Conservation (phyloP, 2,329 filamentous ascomycete species). For the Sporothrix pseudoabietina region DNA sequence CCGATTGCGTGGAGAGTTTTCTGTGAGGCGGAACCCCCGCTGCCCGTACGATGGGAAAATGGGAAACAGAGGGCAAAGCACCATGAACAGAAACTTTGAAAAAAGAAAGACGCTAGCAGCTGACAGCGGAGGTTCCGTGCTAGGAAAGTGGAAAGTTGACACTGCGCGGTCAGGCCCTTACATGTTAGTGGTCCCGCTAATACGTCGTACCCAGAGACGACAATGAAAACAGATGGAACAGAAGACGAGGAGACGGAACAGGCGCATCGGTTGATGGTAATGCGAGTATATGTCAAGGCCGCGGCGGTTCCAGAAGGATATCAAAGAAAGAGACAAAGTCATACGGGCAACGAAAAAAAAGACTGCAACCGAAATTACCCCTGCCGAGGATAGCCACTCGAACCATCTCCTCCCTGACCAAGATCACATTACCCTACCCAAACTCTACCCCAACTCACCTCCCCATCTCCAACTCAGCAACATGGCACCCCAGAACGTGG, state of each 20-base stretch:
- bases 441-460: neutral
- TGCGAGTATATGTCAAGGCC: neutral
- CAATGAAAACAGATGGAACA: no score
- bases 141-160: neutral
- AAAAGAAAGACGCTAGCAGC: neutral
- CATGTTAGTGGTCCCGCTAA: conserved; percentile 9
- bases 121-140: conserved; percentile 21
- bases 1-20: neutral
- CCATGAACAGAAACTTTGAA: neutral
- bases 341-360: neutral
- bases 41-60: neutral
- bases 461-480: neutral
- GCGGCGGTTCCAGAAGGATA: neutral
- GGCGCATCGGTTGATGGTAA: neutral
- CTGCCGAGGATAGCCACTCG: neutral
- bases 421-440: neutral
- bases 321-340: neutral
- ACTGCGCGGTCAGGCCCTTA: neutral
- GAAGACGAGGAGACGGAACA: neutral
- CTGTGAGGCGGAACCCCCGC: conserved; percentile 16
- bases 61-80: neutral
- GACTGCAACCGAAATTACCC: neutral
- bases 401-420: neutral
- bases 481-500: neutral
- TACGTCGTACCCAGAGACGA: neutral